These are phyloP conservation scores for Microsporum canis DNA, from an alignment of 2,329 filamentous ascomycete genomes.

Conservation along the genomic window DNA sequence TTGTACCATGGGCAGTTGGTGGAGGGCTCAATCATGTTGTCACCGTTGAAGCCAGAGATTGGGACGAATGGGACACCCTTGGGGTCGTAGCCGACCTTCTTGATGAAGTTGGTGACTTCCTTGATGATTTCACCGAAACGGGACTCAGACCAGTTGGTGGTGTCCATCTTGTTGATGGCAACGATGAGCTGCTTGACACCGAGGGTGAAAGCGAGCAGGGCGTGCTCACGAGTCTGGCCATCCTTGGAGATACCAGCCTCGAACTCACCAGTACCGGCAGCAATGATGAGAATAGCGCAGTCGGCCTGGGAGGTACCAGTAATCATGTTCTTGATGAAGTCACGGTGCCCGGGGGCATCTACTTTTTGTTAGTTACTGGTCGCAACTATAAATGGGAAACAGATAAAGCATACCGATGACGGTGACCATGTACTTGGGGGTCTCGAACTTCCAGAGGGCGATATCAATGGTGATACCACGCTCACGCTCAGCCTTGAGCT, in stretches of 20 bases:
- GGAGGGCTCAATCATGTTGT: conserved; percentile 95
- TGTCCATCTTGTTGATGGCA: conserved; percentile 99
- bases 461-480: conserved; percentile 99
- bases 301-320: conserved; percentile 99
- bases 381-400: background rate
- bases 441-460: conserved; percentile 99
- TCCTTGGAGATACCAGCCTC: conserved; percentile 99
- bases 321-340: conserved; percentile 99
- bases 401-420: conserved; percentile 65
- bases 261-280: conserved; percentile 99
- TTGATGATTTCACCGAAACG: conserved; percentile 99
- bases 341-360: conserved; percentile 98
- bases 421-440: conserved; percentile 92
- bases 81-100: conserved; percentile 99
- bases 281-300: conserved; percentile 99
- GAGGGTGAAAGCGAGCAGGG: conserved; percentile 98
- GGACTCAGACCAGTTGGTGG: conserved; percentile 91
- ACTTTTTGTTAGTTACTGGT: conserved; percentile 2
- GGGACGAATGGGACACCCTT: conserved; percentile 97
- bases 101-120: conserved; percentile 99
- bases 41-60: conserved; percentile 99
- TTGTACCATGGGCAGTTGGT: conserved; percentile 99
- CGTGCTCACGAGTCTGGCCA: conserved; percentile 99
- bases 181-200: conserved; percentile 99
- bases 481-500: conserved; percentile 99